Base-by-base conservation (phyloP, 495 filamentous ascomycete species). In the Penicillium bialowiezense region DNA sequence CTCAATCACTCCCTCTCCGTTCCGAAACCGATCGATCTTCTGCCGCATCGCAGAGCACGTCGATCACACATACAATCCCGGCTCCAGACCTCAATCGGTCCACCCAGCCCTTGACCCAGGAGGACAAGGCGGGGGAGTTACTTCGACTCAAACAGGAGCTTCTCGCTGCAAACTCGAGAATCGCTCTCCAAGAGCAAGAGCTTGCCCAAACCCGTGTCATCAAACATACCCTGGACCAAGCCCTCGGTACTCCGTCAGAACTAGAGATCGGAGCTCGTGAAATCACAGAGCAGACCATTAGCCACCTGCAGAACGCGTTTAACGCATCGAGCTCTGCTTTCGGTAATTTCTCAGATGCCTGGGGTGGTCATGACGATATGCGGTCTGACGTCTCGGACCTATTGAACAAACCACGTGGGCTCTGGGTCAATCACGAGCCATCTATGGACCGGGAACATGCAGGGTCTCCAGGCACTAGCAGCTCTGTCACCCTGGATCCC, bases 151-250 rank as follows among this genome's bases (percentile, higher is more conserved):
- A 81, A 51, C 72, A 79, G 44, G 86, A 97, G 67, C 78, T 98
- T 12, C 81, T 86, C 46, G 82, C 79, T 52, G 90, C 91, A 18
- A 86, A 88, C 54, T 82, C 79, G 56, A 86, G 84, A 52, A 91
- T 98, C 64, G 85, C 83, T 46, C 76, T 83, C 14, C 86, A 96
- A 67, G 89, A 90, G 51, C 82, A 91, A 48, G 90, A 97, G 65
- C 78, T 97, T 45, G 77, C 86, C 20, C 87, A 92, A 50, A 86
- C 76, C 8, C 88, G 89, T 35, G 81, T 82, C 59, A 83, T 82
- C 38, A 87, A 85, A 62, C 85, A 89, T 59, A 90, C 86, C 12
- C 53, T 90, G 38, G 86, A 90, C 46, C 82, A 89, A 60, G 81
- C 82, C 45, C 75, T 90, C 47, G 85, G 83, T 9, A 75, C 81